A percentile compares a stretch with the other conserved stretches of the same genome.
phyloP scores from a whole-genome alignment of 2,329 filamentous ascomycete genomes.

The Peltaster fructicola region DNA sequence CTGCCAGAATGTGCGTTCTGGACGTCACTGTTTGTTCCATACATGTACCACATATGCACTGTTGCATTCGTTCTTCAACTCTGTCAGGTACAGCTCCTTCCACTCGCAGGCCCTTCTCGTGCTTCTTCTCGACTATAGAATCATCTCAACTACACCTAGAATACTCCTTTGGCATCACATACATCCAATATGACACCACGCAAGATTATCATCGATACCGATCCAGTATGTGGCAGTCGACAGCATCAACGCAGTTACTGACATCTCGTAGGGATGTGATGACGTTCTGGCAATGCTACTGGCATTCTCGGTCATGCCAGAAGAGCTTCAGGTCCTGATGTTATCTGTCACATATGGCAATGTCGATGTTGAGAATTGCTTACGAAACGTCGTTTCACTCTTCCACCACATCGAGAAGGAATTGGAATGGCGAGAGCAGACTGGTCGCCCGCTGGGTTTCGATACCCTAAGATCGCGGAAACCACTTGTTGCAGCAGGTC shows the following conservation, averaged over 20 bases:
- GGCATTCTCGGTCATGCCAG: slow-evolving; percentile 60
- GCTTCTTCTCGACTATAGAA: too few relatives aligned
- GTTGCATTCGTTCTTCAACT: too few relatives aligned
- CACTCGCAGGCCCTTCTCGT: too few relatives aligned
- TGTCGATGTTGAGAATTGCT: slow-evolving; percentile 68
- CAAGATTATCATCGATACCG: slow-evolving; percentile 86
- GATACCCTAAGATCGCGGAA: slow-evolving; percentile 53
- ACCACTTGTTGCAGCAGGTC: slow-evolving; percentile 61
- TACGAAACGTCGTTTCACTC: slow-evolving; percentile 74
- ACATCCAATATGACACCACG: slow-evolving; percentile 23
- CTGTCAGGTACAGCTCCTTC: too few relatives aligned
- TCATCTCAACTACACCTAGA: not conserved
- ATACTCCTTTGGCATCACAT: not conserved
- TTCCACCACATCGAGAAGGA: slow-evolving; percentile 90
- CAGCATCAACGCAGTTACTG: slow-evolving; percentile 2
- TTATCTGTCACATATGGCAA: slow-evolving; percentile 90
- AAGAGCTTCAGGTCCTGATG: slow-evolving; percentile 72
- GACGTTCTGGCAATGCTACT: slow-evolving; percentile 79
- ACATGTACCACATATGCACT: too few relatives aligned
- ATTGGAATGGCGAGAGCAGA: slow-evolving; percentile 58
- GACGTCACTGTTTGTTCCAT: too few relatives aligned
- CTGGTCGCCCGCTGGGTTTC: slow-evolving; percentile 52
- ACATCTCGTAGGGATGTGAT: slow-evolving; percentile 51
- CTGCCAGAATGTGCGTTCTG: too few relatives aligned
- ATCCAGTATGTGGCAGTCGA: slow-evolving; percentile 43